A percentile compares a stretch with the other conserved stretches of the same genome.
Conservation (phyloP, 139 green algal species). For the Tetratostichococcus sp. region DNA sequence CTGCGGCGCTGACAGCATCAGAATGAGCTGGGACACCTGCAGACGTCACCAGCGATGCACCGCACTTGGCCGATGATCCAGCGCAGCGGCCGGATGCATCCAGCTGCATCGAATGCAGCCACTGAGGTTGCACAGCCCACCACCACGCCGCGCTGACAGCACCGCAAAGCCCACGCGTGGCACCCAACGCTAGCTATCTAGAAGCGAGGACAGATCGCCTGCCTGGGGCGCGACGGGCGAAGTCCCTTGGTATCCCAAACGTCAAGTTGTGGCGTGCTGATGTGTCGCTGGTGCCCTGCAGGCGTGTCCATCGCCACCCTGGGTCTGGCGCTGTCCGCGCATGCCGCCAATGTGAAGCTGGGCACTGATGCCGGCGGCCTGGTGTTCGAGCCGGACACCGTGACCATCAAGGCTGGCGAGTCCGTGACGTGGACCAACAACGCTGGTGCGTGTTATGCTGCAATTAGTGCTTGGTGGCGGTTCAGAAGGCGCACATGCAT, state of each 20-base stretch:
- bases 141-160: too few species aligned
- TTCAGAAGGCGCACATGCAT: too few species aligned
- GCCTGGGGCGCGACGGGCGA: background rate
- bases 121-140: background rate
- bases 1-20: too few species aligned
- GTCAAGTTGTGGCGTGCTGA: too few species aligned
- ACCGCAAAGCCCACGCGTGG: too few species aligned
- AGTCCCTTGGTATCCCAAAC: too few species aligned
- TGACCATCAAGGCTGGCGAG: constrained; percentile 70
- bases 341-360: constrained; percentile 76
- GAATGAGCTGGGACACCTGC: too few species aligned
- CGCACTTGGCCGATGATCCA: too few species aligned
- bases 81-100: too few species aligned
- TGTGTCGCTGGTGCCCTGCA: constrained; percentile 11
- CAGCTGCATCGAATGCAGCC: constrained; percentile 21
- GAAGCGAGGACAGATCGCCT: background rate
- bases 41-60: too few species aligned
- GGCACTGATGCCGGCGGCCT: constrained; percentile 71
- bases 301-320: constrained; percentile 61
- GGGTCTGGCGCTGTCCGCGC: constrained; percentile 59
- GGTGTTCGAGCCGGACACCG: constrained; percentile 57
- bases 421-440: constrained; percentile 77
- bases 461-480: too few species aligned
- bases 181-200: background rate
- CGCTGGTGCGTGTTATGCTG: constrained; percentile 31